phyloP scores from a whole-genome alignment of 108 stramenopile genomes.

The Ochromonas danica region DNA sequence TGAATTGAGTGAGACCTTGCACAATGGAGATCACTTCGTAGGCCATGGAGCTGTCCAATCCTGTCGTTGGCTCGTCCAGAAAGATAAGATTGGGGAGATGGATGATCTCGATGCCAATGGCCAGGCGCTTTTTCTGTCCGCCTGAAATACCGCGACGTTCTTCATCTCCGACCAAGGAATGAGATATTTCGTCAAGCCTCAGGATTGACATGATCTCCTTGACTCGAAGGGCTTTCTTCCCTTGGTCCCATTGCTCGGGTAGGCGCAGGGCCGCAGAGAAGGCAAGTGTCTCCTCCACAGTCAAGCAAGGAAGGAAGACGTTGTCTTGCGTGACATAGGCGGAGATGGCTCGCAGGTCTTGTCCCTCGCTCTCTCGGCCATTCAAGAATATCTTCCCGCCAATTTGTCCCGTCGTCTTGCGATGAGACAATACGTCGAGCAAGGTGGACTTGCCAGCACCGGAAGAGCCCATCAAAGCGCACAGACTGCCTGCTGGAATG shows the following conservation, averaged over 20 bases:
- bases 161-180: not conserved
- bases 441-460: slow-evolving; percentile 49
- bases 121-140: slow-evolving; percentile 22
- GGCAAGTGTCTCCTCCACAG: slow-evolving; percentile 41
- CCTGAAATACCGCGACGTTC: slow-evolving; percentile 19
- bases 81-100: slow-evolving; percentile 11
- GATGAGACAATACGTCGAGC: not conserved
- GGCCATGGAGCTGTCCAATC: slow-evolving; percentile 40
- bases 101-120: slow-evolving; percentile 23
- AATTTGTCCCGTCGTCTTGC: slow-evolving; percentile 11
- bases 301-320: slow-evolving; percentile 33
- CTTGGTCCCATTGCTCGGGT: not conserved
- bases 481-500: slow-evolving; percentile 37
- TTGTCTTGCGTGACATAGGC: slow-evolving; percentile 45
- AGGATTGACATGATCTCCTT: slow-evolving; percentile 10
- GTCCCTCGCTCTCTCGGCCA: not conserved
- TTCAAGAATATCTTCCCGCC: slow-evolving; percentile 1
- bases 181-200: not conserved
- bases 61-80: slow-evolving; percentile 50
- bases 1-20: slow-evolving; percentile 16
- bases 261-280: slow-evolving; percentile 43
- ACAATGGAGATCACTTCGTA: slow-evolving; percentile 37
- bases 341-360: slow-evolving; percentile 1
- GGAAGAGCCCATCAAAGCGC: slow-evolving; percentile 48
- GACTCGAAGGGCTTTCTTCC: not conserved